Evolutionary conservation across 257 asterid species (phyloP).

Genomic region (Forsythia viridissima): DNA sequence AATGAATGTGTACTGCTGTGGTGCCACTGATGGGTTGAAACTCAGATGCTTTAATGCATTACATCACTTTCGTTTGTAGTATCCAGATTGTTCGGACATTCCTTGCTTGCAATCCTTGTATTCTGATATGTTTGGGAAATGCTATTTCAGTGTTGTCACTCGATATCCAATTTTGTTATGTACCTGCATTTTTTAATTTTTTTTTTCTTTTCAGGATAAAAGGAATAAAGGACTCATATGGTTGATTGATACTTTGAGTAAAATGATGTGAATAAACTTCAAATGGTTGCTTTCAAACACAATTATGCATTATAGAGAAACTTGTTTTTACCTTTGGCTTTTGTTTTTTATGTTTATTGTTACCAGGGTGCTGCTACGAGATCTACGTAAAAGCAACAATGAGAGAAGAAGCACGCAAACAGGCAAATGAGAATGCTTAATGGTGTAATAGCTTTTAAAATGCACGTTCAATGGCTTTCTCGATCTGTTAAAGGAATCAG

Average conservation of each 20-base stretch:
- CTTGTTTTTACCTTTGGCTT: not conserved
- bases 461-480: not conserved
- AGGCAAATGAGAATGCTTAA: conserved; percentile 27
- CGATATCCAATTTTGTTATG: too few species aligned
- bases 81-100: not conserved
- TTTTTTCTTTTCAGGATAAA: too few species aligned
- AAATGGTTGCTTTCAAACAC: not conserved
- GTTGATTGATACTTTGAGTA: not conserved
- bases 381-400: conserved; percentile 39
- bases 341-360: conserved; percentile 4
- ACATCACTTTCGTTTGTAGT: not conserved
- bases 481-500: not conserved
- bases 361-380: conserved; percentile 58
- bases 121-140: not conserved
- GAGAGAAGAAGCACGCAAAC: conserved; percentile 44
- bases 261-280: not conserved
- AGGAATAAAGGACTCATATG: too few species aligned
- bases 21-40: not conserved
- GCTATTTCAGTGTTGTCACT: not conserved
- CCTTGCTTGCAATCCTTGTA: not conserved
- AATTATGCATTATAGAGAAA: not conserved
- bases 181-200: not conserved
- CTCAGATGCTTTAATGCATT: not conserved
- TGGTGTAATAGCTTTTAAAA: not conserved
- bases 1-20: not conserved